Conservation (phyloP, 2,329 filamentous ascomycete species). For the Ascochyta lentis region DNA sequence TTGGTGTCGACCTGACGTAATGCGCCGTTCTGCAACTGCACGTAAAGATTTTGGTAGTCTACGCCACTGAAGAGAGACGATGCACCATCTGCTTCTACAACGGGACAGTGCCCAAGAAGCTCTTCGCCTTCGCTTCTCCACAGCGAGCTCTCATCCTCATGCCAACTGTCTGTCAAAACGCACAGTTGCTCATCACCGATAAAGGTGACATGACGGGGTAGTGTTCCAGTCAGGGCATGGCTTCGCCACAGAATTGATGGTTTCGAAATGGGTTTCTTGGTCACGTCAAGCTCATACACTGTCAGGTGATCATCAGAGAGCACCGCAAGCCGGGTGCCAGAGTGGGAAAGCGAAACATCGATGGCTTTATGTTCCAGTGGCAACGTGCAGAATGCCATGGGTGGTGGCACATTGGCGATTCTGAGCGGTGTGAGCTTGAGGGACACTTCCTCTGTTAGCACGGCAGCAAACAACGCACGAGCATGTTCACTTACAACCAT, state of each 20-base stretch:
- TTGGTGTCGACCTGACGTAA: slow-evolving; percentile 24
- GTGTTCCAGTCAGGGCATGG: slow-evolving; percentile 21
- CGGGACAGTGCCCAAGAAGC: slow-evolving; percentile 29
- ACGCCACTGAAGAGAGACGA: slow-evolving; percentile 35
- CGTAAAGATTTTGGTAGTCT: slow-evolving; percentile 30
- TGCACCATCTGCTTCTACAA: slow-evolving; percentile 30
- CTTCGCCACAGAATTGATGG: slow-evolving; percentile 53
- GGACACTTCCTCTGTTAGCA: slow-evolving; percentile 49
- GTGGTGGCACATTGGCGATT: slow-evolving; percentile 85
- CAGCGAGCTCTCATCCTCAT: slow-evolving; percentile 37
- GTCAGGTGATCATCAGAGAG: slow-evolving; percentile 72
- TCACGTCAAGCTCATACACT: slow-evolving; percentile 72
- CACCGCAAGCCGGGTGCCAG: slow-evolving; percentile 65
- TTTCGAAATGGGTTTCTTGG: slow-evolving; percentile 58
- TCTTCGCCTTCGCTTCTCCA: slow-evolving; percentile 35
- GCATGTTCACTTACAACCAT: slow-evolving; percentile 65
- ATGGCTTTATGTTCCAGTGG: slow-evolving; percentile 66
- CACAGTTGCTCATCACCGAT: slow-evolving; percentile 48
- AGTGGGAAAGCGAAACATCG: slow-evolving; percentile 73
- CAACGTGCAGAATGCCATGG: slow-evolving; percentile 86
- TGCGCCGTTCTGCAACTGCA: slow-evolving; percentile 34
- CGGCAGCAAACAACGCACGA: slow-evolving; percentile 5
- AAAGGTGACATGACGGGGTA: slow-evolving; percentile 58
- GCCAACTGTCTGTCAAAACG: slow-evolving; percentile 44
- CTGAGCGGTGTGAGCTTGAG: slow-evolving; percentile 87